Base-by-base conservation (phyloP, 169 alveolate species). In the Babesia sp. region DNA sequence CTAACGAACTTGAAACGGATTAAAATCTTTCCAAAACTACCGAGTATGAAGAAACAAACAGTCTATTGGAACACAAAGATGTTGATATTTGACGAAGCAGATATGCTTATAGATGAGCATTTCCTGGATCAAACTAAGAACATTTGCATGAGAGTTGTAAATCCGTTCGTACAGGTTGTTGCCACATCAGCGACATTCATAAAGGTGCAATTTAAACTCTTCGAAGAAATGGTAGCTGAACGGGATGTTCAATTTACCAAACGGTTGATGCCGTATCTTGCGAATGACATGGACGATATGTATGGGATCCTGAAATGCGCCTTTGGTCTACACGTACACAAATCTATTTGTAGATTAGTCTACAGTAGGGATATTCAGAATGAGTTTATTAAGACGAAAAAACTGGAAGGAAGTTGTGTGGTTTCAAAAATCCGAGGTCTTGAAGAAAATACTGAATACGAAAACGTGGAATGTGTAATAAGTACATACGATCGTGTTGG, bases 151-250 rank as follows among this genome's bases (percentile, higher is more conserved):
- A 81, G 54, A 29, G 34, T 81, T n/a, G 64, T 67, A n/a, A 81
- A 61, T 44, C 85, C 84, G 16, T 81, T 67, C 55, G 75, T 72
- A 29, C 89, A 81, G 54, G 57, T 81, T 11, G 39, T 81, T 14
- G 89, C 89, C 18, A 61, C 63, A 12, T 81, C 89, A 16, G 89
- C 89, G 12, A 81, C 89, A 9, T 72, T 81, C 60, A 34, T 81
- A 11, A 79, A 79, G 54, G 57, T 56, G n/a, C 89, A 81, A 48
- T 68, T 79, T 54, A 70, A 69, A 39, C 41, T 56, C 39, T 71
- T 54, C 50, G 87, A 79, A 29, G 83, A 79, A 50, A 36, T 79
- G 29, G 11, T 79, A 5, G n/a, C n/a, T 33, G 53, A 48, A 29
- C 14, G 29, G 3, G 87, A 79, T 50, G 33, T 9, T 29, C 53